Conservation (phyloP, 306 rosid genomes). For the Trifolium dubium region DNA sequence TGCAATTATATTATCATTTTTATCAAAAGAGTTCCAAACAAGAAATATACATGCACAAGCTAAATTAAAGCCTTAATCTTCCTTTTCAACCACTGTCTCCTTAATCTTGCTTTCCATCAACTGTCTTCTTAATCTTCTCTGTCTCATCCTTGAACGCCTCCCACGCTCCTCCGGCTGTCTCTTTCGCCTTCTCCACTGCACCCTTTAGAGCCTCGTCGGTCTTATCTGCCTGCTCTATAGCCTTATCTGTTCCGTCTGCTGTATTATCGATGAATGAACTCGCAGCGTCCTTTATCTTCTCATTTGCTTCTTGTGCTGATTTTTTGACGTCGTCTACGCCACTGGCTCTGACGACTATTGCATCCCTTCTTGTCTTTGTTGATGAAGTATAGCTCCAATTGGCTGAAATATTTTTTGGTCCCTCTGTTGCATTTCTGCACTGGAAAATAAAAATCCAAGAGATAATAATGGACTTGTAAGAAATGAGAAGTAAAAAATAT, state of each 20-base stretch:
- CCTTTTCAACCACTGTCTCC: conserved; percentile 59
- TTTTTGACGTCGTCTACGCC: conserved; percentile 36
- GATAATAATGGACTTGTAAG: too few species aligned
- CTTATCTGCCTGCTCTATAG: conserved; percentile 36
- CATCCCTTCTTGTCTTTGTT: neutral
- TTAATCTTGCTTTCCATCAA: conserved; percentile 53
- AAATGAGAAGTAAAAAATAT: too few species aligned
- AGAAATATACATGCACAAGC: too few species aligned
- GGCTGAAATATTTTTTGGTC: conserved; percentile 18
- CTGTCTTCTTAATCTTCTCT: conserved; percentile 55
- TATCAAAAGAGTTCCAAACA: too few species aligned
- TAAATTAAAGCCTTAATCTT: conserved; percentile 1
- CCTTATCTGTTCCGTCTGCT: conserved; percentile 27
- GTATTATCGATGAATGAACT: conserved; percentile 14
- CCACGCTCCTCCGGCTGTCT: neutral
- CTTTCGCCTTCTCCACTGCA: conserved; percentile 26
- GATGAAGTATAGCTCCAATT: conserved; percentile 31
- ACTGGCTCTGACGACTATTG: neutral
- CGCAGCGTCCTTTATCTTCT: conserved; percentile 38
- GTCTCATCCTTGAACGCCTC: neutral
- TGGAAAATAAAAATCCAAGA: conserved; percentile 24
- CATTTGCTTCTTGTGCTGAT: neutral
- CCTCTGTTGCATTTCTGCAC: conserved; percentile 51
- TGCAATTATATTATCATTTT: too few species aligned
- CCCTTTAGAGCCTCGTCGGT: conserved; percentile 7